Base-by-base conservation (phyloP, 2,329 filamentous ascomycete genomes). In the Paecilomyces formosus region DNA sequence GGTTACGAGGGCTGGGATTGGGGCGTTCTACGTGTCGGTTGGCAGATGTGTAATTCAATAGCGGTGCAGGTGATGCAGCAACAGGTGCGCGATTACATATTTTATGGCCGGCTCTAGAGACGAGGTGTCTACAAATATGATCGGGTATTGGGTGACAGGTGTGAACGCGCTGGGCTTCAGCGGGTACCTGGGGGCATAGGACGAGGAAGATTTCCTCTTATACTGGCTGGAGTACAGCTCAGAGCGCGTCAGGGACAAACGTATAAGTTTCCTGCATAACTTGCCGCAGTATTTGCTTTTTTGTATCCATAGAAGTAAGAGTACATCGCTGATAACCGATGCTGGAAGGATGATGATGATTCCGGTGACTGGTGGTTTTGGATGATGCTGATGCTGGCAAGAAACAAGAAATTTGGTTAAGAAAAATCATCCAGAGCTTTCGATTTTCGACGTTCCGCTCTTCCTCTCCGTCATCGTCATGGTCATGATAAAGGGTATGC, bases 381-480 rank as follows among this genome's bases (percentile, higher is more conserved):
- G 50, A 52, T 52, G 50, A 28, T 26, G 21, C 18, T 28, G 50
- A 52, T 52, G 50, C 50, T 52, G 50, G 50, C 11, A 24, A 52
- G 50, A 52, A 28, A 52, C 21, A 52, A 24, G 26, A 52, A 45
- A 45, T 45, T 45, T 45, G 39, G 39, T 52, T 24, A 52, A 52
- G 50, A 52, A 52, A 52, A 26, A 52, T 52, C 50, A 52, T 52
- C 50, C 50, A 52, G 50, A 52, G 50, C 50, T 52, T n/a, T 22
- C 50, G 50, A 52, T 22, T 28, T 24, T 52, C 26, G 22, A 28
- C 26, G 22, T 52, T 28, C n/a, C 50, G 21, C 50, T 52, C 26
- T 52, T 52, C 26, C 50, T 28, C 50, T 21, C 50, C 50, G 50
- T 52, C 50, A 52, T 52, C 22, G 50, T 52, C 50, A 52, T 52